phyloP scores from a whole-genome alignment of 805 yeast genomes.

The Starmerella sirachaensis region DNA sequence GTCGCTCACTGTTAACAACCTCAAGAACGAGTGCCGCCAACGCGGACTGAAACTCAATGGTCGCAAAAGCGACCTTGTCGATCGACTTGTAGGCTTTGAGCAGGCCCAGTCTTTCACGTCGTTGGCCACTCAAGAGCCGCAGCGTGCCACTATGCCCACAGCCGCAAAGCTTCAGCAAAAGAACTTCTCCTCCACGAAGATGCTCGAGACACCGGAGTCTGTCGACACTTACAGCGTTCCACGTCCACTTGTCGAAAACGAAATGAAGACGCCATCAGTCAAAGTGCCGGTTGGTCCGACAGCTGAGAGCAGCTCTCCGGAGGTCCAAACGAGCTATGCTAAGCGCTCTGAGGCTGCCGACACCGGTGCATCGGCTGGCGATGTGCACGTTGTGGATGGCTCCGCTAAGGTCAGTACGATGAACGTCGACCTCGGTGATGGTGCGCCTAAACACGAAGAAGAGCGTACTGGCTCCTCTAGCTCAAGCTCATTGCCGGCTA shows the following conservation, averaged over 20 bases:
- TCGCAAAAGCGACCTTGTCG: slow-evolving; percentile 44
- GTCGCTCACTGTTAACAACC: slow-evolving; percentile 40
- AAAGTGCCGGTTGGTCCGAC: slow-evolving; percentile 28
- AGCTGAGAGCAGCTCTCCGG: slow-evolving; percentile 13
- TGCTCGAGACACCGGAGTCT: no score
- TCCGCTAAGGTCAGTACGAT: slow-evolving; percentile 23
- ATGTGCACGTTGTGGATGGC: slow-evolving; percentile 21
- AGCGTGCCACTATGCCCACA: not conserved
- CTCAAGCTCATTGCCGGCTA: slow-evolving; percentile 18
- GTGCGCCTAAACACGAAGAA: slow-evolving; percentile 9
- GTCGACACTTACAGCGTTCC: slow-evolving; percentile 10
- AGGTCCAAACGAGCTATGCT: slow-evolving; percentile 6
- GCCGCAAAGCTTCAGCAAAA: slow-evolving; percentile 1
- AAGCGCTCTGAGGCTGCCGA: slow-evolving; percentile 9
- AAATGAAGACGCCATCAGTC: slow-evolving; percentile 24
- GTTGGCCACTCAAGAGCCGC: not conserved
- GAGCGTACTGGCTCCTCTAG: slow-evolving; percentile 14
- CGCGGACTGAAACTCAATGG: slow-evolving; percentile 55
- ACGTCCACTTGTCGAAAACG: slow-evolving; percentile 22
- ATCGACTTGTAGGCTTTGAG: slow-evolving; percentile 25
- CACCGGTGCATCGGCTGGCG: slow-evolving; percentile 20
- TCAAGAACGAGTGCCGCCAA: slow-evolving; percentile 47
- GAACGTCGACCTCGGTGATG: slow-evolving; percentile 22
- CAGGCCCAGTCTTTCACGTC: slow-evolving; percentile 18
- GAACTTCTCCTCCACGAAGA: no score